Evolutionary conservation across 208 protist genomes (phyloP), one percentile per base, ranked within the genome.

Genomic region (Trypanosoma scelopori): DNA sequence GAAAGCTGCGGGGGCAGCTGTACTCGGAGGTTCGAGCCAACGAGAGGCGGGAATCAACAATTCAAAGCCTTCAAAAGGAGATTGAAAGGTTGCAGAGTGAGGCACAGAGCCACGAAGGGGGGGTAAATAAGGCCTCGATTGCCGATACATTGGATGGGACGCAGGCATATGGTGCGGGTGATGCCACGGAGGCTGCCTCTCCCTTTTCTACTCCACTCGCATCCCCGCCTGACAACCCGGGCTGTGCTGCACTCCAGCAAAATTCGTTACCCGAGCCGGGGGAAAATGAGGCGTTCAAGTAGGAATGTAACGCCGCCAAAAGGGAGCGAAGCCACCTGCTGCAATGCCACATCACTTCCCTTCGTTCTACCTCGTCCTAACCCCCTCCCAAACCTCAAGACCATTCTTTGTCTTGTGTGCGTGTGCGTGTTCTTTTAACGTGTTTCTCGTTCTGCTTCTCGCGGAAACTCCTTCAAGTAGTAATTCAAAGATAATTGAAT

Each of bases 1-100:
- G 82, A 1, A 89, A 91, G 72, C 49, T 87, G 5, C 75, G 79
- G 5, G 76, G 69, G 0, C 79, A 91, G 59, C 69, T 86, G 64
- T 64, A 79, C 58, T 68, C 81, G 51, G 55, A 89, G 15, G 74
- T 61, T 7, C 71, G 71, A 56, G 66, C 60, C 25, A 91, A 89
- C 59, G 84, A 92, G 28, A 84, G 74, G 27, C 75, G 84, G 23
- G 77, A 72, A 22, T 68, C 72, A 55, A 58, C 82, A 71, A 49
- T 91, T 0, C 81, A 84, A 37, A 63, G 53, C 22, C 66, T 83
- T 42, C 65, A 82, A 59, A 69, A 77, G 37, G 65, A 86, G 52
- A 11, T 82, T 59, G 61, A 73, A 23, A 76, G 72, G 42, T 37
- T 80, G 27, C 27, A 59, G 13, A 59, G 16, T 18, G 49, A 66